These are phyloP conservation scores for Meira miltonrushii DNA, from an alignment of 1,284 basidiomycete genomes.

Conservation along the genomic window DNA sequence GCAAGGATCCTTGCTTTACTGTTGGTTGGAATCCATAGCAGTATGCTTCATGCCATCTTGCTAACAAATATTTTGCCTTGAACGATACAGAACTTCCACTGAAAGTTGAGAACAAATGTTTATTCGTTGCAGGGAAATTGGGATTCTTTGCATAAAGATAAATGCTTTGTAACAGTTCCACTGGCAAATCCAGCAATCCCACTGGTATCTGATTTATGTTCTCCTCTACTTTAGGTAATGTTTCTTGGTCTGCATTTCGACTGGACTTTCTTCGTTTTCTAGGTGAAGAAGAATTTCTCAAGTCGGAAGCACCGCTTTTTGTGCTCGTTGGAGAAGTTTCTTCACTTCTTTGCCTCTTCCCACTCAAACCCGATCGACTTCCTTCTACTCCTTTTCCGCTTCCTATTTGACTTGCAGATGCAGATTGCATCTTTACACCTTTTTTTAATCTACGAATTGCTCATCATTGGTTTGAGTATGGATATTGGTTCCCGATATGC, in stretches of 20 bases:
- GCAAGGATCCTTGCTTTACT: background rate
- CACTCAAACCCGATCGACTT: background rate
- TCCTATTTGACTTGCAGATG: no score
- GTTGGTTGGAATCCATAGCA: constrained; percentile 4
- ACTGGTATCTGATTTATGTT: no score
- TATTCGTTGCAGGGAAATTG: background rate
- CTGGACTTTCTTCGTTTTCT: no score
- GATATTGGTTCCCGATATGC: background rate
- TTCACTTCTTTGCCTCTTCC: background rate
- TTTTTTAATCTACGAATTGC: no score
- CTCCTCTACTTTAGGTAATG: no score
- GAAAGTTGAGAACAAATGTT: background rate
- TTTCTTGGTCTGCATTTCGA: no score
- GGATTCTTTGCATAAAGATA: constrained; percentile 13
- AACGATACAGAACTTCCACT: background rate
- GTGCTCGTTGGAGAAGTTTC: no score
- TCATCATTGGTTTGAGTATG: no score
- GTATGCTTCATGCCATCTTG: constrained; percentile 9
- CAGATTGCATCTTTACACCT: no score
- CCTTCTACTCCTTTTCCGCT: no score
- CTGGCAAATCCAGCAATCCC: background rate
- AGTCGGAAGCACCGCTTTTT: no score
- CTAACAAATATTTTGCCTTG: constrained; percentile 1
- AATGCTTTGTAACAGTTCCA: constrained; percentile 1
- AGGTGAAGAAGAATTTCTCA: no score